phyloP scores from a whole-genome alignment of 306 rosid genomes.

The Sindora glabra region DNA sequence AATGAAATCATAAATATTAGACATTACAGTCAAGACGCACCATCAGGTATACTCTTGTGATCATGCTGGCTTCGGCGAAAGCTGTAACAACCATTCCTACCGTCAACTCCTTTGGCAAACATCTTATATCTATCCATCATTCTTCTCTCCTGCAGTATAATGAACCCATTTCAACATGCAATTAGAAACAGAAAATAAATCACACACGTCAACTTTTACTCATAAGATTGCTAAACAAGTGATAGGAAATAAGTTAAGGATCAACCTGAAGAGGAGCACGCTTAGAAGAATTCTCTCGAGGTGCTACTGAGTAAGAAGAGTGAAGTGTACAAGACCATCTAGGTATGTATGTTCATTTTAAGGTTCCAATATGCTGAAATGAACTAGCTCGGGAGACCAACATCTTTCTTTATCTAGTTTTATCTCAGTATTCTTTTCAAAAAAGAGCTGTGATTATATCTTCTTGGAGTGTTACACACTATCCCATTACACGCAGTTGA shows the following conservation, averaged over 20 bases:
- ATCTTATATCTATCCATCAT: slow-evolving; percentile 71
- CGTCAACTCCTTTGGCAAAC: slow-evolving; percentile 80
- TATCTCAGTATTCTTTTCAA: slow-evolving; percentile 15
- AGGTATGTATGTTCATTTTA: slow-evolving; percentile 25
- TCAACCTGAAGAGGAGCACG: slow-evolving; percentile 86
- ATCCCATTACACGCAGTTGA: background rate
- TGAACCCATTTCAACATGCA: background rate
- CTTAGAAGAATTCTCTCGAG: slow-evolving; percentile 53
- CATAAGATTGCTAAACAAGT: background rate
- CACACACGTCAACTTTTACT: background rate
- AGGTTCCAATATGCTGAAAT: slow-evolving; percentile 25
- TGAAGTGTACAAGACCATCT: slow-evolving; percentile 37
- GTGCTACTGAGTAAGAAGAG: slow-evolving; percentile 40
- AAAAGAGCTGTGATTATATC: too few species aligned
- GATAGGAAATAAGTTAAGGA: background rate
- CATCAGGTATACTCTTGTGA: slow-evolving; percentile 59
- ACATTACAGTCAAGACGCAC: too few species aligned
- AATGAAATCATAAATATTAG: too few species aligned
- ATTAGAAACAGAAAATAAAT: background rate
- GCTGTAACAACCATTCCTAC: slow-evolving; percentile 89
- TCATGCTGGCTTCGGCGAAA: slow-evolving; percentile 55
- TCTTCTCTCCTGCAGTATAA: slow-evolving; percentile 63
- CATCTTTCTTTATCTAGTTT: slow-evolving; percentile 44
- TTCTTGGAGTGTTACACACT: background rate
- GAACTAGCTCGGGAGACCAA: slow-evolving; percentile 30